These are phyloP conservation scores for Xylaria palmicola DNA, from an alignment of 495 filamentous ascomycete genomes.

Conservation along the genomic window DNA sequence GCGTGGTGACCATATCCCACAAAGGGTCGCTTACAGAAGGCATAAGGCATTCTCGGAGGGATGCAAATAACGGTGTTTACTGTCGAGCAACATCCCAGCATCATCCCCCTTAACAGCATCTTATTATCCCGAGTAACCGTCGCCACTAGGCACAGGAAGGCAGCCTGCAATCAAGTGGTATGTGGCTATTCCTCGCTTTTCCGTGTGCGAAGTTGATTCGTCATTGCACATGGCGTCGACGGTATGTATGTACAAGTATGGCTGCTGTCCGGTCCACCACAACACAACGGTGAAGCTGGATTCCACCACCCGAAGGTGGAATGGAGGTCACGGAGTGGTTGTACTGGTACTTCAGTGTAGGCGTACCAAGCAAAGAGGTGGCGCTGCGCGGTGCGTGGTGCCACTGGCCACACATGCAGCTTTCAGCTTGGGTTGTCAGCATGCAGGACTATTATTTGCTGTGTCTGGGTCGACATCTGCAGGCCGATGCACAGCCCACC, in stretches of 20 bases:
- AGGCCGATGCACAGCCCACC: constrained; percentile 47
- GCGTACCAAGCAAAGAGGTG: constrained; percentile 24
- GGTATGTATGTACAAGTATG: background rate
- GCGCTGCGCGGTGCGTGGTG: constrained; percentile 28
- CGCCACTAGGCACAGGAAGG: background rate
- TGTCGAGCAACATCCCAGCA: constrained; percentile 11
- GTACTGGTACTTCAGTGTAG: constrained; percentile 20
- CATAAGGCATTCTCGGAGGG: background rate
- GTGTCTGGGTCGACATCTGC: constrained; percentile 40
- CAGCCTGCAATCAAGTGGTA: background rate
- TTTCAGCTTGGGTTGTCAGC: constrained; percentile 46
- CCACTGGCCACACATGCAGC: constrained; percentile 40
- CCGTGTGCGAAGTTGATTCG: background rate
- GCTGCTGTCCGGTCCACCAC: too few relatives aligned
- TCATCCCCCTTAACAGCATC: background rate
- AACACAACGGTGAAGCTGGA: constrained; percentile 1
- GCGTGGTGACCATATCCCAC: background rate
- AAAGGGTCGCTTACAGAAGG: background rate
- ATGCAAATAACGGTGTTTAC: background rate
- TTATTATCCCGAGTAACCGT: constrained; percentile 9
- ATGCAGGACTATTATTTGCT: constrained; percentile 37
- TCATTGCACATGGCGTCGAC: background rate
- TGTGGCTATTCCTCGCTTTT: background rate
- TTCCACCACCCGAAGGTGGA: background rate
- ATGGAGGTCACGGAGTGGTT: constrained; percentile 5